Evolutionary conservation across 2,329 filamentous ascomycete species (phyloP), one percentile per base, ranked within the genome.

Genomic region (Aspergillus floridensis): DNA sequence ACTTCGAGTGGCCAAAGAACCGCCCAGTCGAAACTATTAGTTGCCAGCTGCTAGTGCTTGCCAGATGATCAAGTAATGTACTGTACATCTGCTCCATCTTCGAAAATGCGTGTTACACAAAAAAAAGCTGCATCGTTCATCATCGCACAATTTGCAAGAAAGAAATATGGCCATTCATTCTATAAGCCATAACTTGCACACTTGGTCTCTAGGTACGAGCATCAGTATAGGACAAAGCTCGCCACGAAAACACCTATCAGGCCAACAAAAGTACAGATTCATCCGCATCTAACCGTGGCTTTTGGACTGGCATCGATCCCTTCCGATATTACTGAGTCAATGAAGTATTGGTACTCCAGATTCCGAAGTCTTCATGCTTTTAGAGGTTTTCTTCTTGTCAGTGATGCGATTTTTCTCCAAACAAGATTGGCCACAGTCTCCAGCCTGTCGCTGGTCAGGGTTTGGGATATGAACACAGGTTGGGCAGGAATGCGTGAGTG

Each of bases 401-500:
- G 6, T 19, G 14, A 7, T n/a, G 38, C 16, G 16, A 7, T 19
- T 1, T 19, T 19, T 44, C 38, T 35, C 16, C 16, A 44, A 14
- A 44, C 6, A 5, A 16, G 38, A 44, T 19, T 44, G 38, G 38
- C 19, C 38, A 44, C 29, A 35, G 12, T 26, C 53, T 32, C 32
- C 38, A 29, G 47, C 47, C 44, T 55, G 26, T 55, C 41, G 41
- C 41, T 48, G 53, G 55, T 49, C 46, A 26, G 31, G 47, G 51
- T 29, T 32, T n/a, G 26, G 48, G 19, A 21, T 48, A 41, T 52
- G 32, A 55, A 53, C 59, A 58, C 58, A 60, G 62, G 72, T 75
- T 75, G 73, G 73, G 73, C 73, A 74, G 64, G 63, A 70, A 75
- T 75, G 72, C 70, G 70, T 74, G 68, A 66, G 64, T 60, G 61